Evolutionary conservation across 495 filamentous ascomycete genomes (phyloP).

Genomic region (Durotheca rogersii): DNA sequence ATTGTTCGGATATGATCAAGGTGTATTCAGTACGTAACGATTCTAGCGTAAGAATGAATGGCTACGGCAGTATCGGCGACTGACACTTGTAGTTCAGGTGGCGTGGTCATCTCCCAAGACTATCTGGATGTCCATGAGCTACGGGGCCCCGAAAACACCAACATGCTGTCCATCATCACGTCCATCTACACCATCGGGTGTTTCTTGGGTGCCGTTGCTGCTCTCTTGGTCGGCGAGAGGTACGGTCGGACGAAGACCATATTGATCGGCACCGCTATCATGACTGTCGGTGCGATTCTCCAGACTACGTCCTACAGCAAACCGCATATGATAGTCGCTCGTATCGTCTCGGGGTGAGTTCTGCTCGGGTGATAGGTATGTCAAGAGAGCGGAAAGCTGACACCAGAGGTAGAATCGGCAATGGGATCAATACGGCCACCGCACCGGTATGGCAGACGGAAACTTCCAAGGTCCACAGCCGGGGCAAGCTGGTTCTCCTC

Average conservation of each 20-base stretch:
- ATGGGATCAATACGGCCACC: slow-evolving; percentile 65
- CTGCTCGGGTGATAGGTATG: slow-evolving; percentile 9
- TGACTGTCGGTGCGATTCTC: slow-evolving; percentile 62
- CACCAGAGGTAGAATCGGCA: slow-evolving; percentile 54
- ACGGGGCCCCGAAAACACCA: slow-evolving; percentile 49
- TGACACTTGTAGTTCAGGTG: slow-evolving; percentile 39
- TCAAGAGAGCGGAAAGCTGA: slow-evolving; percentile 23
- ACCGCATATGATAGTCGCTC: slow-evolving; percentile 64
- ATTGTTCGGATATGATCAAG: slow-evolving; percentile 62
- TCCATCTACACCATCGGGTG: slow-evolving; percentile 67
- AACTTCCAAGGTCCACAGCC: slow-evolving; percentile 57
- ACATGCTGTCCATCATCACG: slow-evolving; percentile 58
- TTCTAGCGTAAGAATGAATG: background rate
- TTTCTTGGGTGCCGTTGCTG: slow-evolving; percentile 61
- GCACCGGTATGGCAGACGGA: slow-evolving; percentile 68
- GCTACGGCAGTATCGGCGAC: slow-evolving; percentile 11
- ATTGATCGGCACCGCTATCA: slow-evolving; percentile 56
- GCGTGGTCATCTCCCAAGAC: slow-evolving; percentile 57
- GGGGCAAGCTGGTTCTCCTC: slow-evolving; percentile 61
- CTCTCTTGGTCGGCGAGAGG: slow-evolving; percentile 59
- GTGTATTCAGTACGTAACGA: slow-evolving; percentile 28
- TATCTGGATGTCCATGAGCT: slow-evolving; percentile 56
- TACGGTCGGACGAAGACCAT: slow-evolving; percentile 61
- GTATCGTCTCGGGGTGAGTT: slow-evolving; percentile 51
- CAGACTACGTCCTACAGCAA: slow-evolving; percentile 62